These are phyloP conservation scores for Glycyrrhiza uralensis DNA, from an alignment of 306 rosid species.

Conservation along the genomic window DNA sequence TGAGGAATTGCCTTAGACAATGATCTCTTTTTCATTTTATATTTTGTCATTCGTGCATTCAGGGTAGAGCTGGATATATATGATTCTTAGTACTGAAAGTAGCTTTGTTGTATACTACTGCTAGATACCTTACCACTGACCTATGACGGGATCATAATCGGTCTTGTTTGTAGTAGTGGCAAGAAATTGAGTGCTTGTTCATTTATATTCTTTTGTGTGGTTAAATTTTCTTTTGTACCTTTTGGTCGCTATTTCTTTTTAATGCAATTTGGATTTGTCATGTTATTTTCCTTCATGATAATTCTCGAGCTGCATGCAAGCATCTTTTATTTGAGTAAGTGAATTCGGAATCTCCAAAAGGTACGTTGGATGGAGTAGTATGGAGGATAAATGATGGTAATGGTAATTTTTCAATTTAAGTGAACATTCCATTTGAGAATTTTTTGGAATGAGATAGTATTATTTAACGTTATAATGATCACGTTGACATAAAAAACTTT, in stretches of 20 bases:
- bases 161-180: slow-evolving; percentile 34
- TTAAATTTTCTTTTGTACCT: not conserved
- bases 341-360: not conserved
- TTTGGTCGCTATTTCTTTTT: not conserved
- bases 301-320: not conserved
- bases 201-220: slow-evolving; percentile 29
- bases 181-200: slow-evolving; percentile 27
- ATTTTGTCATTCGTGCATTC: slow-evolving; percentile 23
- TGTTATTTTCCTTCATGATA: not conserved
- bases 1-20: slow-evolving; percentile 17
- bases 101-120: slow-evolving; percentile 48
- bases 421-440: not conserved
- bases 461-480: not conserved
- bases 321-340: not conserved
- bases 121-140: slow-evolving; percentile 28
- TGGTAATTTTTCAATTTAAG: not conserved
- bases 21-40: slow-evolving; percentile 4
- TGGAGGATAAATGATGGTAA: not conserved
- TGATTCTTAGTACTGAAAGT: slow-evolving; percentile 32
- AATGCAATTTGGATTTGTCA: not conserved
- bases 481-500: too few species aligned
- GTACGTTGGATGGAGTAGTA: not conserved
- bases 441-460: not conserved
- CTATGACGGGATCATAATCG: slow-evolving; percentile 21
- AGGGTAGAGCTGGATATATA: slow-evolving; percentile 32